Conservation (phyloP, 768 basidiomycete species). For the Rhodocollybia butyracea region DNA sequence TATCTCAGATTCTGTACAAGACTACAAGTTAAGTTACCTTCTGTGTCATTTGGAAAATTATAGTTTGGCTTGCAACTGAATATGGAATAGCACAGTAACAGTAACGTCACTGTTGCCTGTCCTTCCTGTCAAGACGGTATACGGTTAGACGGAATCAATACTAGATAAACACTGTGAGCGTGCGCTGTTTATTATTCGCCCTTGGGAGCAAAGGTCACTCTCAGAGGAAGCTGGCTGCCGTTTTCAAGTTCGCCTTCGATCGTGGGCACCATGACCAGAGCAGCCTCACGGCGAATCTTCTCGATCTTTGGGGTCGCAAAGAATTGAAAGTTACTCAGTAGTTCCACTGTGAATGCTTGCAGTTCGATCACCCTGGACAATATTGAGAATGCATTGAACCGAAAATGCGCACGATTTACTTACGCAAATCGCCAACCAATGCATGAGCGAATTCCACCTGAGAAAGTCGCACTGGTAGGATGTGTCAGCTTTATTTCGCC, state of each 20-base stretch:
- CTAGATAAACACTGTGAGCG: background rate
- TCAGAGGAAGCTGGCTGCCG: conserved; percentile 37
- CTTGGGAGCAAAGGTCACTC: conserved; percentile 29
- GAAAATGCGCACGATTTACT: background rate
- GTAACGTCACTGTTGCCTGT: no score
- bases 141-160: no score
- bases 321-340: conserved; percentile 53
- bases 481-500: background rate
- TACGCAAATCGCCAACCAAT: conserved; percentile 29
- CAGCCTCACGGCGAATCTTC: conserved; percentile 35
- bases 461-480: conserved; percentile 18
- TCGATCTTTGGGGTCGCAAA: conserved; percentile 31
- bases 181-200: conserved; percentile 13
- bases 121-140: no score
- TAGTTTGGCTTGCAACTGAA: no score
- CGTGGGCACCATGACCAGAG: conserved; percentile 38
- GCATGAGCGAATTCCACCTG: conserved; percentile 21
- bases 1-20: no score
- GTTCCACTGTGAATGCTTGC: conserved; percentile 57
- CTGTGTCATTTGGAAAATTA: no score
- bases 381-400: background rate
- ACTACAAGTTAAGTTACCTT: no score
- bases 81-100: no score
- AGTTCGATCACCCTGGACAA: conserved; percentile 40
- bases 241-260: conserved; percentile 40